These are phyloP conservation scores for Trichoderma atrobrunneum DNA, from an alignment of 2,329 filamentous ascomycete species.

Conservation along the genomic window DNA sequence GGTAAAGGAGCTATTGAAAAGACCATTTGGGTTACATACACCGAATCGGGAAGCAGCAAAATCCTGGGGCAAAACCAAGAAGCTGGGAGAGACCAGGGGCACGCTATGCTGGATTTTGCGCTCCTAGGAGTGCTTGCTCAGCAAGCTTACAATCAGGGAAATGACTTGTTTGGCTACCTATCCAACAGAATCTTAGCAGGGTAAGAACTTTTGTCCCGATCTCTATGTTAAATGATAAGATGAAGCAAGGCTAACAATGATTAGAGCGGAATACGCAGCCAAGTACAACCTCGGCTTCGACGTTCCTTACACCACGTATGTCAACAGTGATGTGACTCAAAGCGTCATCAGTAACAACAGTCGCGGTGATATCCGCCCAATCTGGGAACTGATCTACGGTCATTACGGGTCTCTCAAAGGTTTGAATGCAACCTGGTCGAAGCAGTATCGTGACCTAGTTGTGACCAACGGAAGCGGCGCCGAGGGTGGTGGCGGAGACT, in stretches of 20 bases:
- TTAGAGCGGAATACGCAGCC: neutral
- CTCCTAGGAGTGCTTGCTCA: neutral
- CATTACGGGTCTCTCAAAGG: neutral
- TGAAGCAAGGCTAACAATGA: neutral
- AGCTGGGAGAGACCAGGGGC: neutral
- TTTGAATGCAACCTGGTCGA: neutral
- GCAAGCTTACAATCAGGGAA: neutral
- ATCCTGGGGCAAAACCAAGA: neutral
- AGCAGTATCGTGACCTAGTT: neutral
- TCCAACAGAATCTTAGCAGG: neutral
- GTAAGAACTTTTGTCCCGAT: neutral
- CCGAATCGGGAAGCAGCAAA: neutral
- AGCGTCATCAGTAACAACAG: neutral
- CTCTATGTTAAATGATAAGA: neutral
- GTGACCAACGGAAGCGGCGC: neutral
- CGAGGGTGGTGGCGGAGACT: neutral
- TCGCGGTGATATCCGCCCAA: neutral
- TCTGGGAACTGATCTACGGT: neutral
- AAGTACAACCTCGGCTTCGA: neutral
- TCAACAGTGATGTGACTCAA: neutral
- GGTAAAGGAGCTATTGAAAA: neutral
- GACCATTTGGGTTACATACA: neutral
- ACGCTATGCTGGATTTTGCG: neutral
- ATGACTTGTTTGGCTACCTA: neutral
- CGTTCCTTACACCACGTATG: neutral